Percentiles rank a stretch among this genome's conserved stretches.
phyloP scores from a whole-genome alignment of 129 eudicot species.

The Helianthus tuberosus region DNA sequence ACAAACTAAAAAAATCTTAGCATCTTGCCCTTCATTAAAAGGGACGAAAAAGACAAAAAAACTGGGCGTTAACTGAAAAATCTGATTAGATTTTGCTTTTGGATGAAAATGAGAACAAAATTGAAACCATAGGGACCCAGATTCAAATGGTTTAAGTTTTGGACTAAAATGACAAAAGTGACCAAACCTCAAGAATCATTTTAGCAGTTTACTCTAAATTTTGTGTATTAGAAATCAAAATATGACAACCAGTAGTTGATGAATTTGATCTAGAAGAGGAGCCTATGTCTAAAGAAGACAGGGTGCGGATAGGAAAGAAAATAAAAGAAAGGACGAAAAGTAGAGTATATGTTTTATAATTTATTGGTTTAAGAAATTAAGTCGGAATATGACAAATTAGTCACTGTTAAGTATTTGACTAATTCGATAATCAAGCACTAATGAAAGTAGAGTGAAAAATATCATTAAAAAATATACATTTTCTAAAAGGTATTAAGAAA shows the following conservation, averaged over 20 bases:
- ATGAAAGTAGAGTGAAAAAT: slow-evolving; percentile 1
- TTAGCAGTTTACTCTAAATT: too few species aligned
- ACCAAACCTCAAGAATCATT: too few species aligned
- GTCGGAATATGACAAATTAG: slow-evolving; percentile 15
- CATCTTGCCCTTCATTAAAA: too few species aligned
- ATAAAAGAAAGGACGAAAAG: background rate
- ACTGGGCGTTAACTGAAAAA: too few species aligned
- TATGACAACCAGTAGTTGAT: background rate
- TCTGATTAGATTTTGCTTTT: too few species aligned
- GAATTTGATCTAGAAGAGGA: too few species aligned
- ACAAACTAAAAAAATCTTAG: too few species aligned
- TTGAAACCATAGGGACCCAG: too few species aligned
- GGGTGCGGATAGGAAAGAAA: background rate
- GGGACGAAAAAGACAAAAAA: too few species aligned
- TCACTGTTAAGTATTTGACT: slow-evolving; percentile 20
- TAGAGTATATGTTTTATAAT: background rate
- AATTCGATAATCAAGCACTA: slow-evolving; percentile 28
- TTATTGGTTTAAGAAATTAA: background rate
- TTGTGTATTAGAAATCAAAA: background rate
- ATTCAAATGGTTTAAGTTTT: too few species aligned
- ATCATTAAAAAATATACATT: slow-evolving; percentile 5
- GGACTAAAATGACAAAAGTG: too few species aligned
- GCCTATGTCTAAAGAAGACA: background rate
- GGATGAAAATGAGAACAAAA: too few species aligned
- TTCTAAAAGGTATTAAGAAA: background rate